Base-by-base conservation (phyloP, 208 protist species). In the Crithidia mellificae region DNA sequence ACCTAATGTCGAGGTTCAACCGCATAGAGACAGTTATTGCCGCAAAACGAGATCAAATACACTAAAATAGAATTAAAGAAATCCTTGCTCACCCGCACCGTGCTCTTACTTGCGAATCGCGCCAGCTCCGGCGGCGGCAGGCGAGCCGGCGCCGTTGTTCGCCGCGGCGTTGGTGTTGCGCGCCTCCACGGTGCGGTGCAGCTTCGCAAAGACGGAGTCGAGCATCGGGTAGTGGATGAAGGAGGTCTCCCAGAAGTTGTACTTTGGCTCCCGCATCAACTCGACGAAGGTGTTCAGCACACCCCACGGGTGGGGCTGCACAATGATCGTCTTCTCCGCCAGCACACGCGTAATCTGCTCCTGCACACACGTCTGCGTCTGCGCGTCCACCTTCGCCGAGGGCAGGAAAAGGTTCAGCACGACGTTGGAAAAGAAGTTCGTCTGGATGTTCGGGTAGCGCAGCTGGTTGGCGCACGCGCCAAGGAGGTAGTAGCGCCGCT, bases 211-310 rank as follows among this genome's bases (percentile, higher is more conserved):
- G 46, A 99, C 94, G 27, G 85, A 79, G 68, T 99, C 96, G 11
- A 90, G 68, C 24, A 74, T 74, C 17, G 74, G 69, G 20, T 78
- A 71, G 63, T 83, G 73, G 14, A 98, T 98, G 67, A 99, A 99
- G 41, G 66, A 74, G 56, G 98, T 97, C 52, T 91, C 80, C 98
- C 98, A 99, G 81, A 99, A 96, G 41, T 84, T 77, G 75, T 96
- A 98, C 62, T 85, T 74, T 14, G 82, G 84, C 56, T 99, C 98
- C 61, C 99, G 97, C 85, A 99, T 98, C 32, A 99, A 83, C 80
- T 99, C 98, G 65, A 99, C 98, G 77, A 99, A 99, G 17, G 98
- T 99, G 80, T 98, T 99, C 25, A 99, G 87, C 38, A 99, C 78
- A 25, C 98, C 99, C 98, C 98, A 99, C 44, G 98, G 98, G 81